Conservation (phyloP, 805 yeast genomes). For the Candida schatavii region DNA sequence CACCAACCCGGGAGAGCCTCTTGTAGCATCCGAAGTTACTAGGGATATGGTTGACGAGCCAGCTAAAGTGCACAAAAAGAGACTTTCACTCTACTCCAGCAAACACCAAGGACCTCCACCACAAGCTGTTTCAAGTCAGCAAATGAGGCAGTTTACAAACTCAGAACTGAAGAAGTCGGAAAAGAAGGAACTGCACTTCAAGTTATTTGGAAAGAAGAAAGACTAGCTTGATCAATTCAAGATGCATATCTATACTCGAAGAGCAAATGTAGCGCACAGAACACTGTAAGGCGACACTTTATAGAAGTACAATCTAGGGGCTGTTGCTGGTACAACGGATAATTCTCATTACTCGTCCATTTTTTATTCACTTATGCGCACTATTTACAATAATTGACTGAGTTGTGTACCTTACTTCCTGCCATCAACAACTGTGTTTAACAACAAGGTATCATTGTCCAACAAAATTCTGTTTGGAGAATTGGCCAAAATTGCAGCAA, state of each 20-base stretch:
- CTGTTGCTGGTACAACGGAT: too few relatives aligned
- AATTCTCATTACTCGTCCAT: too few relatives aligned
- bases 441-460: constrained; percentile 87
- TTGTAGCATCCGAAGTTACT: background rate
- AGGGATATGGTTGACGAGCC: background rate
- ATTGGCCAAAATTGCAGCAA: constrained; percentile 76
- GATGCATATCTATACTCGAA: too few relatives aligned
- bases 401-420: constrained; percentile 54
- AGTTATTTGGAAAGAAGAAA: constrained; percentile 1
- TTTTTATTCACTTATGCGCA: too few relatives aligned
- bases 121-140: background rate
- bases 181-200: constrained; percentile 1
- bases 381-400: constrained; percentile 9
- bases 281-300: too few relatives aligned
- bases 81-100: background rate
- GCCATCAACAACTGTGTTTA: constrained; percentile 82
- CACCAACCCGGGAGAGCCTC: background rate
- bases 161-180: background rate
- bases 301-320: too few relatives aligned
- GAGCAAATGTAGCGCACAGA: too few relatives aligned
- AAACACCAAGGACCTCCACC: background rate
- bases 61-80: background rate
- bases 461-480: constrained; percentile 91
- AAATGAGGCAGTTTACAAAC: constrained; percentile 1
- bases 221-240: too few relatives aligned